Percentiles rank a stretch among this genome's conserved stretches.
Evolutionary conservation across 352 stramenopile species (phyloP).

Genomic region (Peronospora destructor): DNA sequence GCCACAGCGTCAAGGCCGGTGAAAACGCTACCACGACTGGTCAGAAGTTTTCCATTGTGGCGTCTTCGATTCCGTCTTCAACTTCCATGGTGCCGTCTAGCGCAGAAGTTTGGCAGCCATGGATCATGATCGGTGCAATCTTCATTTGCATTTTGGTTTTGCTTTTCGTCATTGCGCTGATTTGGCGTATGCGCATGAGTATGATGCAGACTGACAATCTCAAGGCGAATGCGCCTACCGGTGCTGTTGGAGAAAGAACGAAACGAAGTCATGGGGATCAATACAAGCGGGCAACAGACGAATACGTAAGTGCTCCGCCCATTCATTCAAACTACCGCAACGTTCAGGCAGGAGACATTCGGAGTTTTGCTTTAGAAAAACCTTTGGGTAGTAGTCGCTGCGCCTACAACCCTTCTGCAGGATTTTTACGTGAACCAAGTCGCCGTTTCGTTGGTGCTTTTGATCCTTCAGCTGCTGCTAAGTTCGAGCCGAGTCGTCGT

Average conservation of each 20-base stretch:
- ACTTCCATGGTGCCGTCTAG: slow-evolving; percentile 25
- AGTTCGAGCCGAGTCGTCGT: slow-evolving; percentile 13
- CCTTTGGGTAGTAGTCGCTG: slow-evolving; percentile 1
- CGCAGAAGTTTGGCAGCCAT: slow-evolving; percentile 49
- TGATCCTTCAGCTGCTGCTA: slow-evolving; percentile 8
- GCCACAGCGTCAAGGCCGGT: slow-evolving; percentile 60
- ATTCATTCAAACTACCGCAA: slow-evolving; percentile 30
- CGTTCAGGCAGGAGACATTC: slow-evolving; percentile 16
- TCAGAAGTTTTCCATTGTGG: slow-evolving; percentile 72
- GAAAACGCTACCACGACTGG: slow-evolving; percentile 33
- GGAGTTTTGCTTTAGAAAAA: slow-evolving; percentile 9
- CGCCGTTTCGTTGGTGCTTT: slow-evolving; percentile 13
- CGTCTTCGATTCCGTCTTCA: slow-evolving; percentile 51
- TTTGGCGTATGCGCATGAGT: slow-evolving; percentile 42
- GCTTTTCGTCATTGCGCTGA: slow-evolving; percentile 48
- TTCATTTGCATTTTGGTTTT: slow-evolving; percentile 40
- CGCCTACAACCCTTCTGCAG: slow-evolving; percentile 8
- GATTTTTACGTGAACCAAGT: slow-evolving; percentile 9
- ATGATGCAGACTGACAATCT: slow-evolving; percentile 18
- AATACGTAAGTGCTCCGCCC: slow-evolving; percentile 15
- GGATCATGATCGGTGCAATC: slow-evolving; percentile 65
- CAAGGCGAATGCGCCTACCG: slow-evolving; percentile 18
- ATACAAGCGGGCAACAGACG: slow-evolving; percentile 12
- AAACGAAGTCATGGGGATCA: slow-evolving; percentile 11
- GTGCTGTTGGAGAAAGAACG: slow-evolving; percentile 7